Base-by-base conservation (phyloP, 1,139 yeast genomes). In the Taphrina communis region DNA sequence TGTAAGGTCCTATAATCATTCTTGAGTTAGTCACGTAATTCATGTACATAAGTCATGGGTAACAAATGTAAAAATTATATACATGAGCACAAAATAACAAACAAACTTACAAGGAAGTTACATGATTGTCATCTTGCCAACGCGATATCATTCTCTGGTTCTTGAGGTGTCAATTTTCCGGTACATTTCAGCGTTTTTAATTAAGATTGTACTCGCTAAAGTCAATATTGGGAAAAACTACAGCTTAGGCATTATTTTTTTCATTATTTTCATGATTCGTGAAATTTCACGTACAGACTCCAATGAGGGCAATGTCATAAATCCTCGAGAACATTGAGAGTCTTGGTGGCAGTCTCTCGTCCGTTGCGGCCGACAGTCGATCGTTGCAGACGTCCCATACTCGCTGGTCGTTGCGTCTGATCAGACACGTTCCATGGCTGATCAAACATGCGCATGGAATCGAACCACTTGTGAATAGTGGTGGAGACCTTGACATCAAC, bases 401-500 rank as follows among this genome's bases (percentile, higher is more conserved):
- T 7, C 6, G 41, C 36, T 6, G 57, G 57, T n/a, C 57, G 57
- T 35, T 12, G 19, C 14, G 57, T 19, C 41, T 12, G 25, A 25
- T 53, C 42, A 11, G 57, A 19, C 17, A 17, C 42, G 21, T 53
- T 36, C 57, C 57, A 53, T 38, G 42, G 25, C 39, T 53, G 25
- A n/a, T 53, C 42, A 38, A 53, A 53, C 42, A 56, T 35, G 60
- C 39, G 46, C 60, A 41, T 41, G 42, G 60, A 56, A 25, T 56
- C 60, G 36, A 39, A 56, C 60, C 60, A 56, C 48, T 41, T 56
- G 60, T 56, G 60, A 25, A 56, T 56, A 1, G 48, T 41, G 42
- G 48, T 41, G 50, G 42, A 19, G 14, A 56, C 48, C 60, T 56
- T 56, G 50, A 56, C 60, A 36, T 56, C 48, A 6, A 53, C 42